Base-by-base conservation (phyloP, 139 green algal genomes). In the Chlamydomonas applanata region DNA sequence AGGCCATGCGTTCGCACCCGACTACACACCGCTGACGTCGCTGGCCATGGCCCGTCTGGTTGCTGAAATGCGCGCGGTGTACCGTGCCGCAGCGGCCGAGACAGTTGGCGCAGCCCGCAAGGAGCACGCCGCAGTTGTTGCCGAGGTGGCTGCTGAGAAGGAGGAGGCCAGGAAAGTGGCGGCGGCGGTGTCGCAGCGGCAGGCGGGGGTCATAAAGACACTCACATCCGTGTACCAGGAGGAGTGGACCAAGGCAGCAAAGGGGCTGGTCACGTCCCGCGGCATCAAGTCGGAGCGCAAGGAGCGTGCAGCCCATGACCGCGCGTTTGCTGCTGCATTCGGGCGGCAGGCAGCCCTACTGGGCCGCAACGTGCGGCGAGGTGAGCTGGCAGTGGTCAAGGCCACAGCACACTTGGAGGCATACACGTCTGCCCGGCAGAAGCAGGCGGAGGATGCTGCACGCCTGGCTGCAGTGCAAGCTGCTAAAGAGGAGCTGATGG, bases 51-150 rank as follows among this genome's bases (percentile, higher is more conserved):
- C 36, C 4, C 49, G 45, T 17, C 74, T 82, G 27, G 76, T 82
- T 63, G 49, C 63, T 29, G 76, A 82, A 64, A 82, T 82, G 76
- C 63, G 71, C 27, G 30, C 36, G 27, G 76, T 82, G 76, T 82
- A 82, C 40, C 22, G 22, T 4, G 71, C 61, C 1, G 76, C 74
- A 27, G 76, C 76, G 36, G 54, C 44, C 34, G 63, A 75, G 63
- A 35, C 71, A 52, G 76, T 78, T 22, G 30, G 4, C 2, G 33
- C 33, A 13, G 69, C 49, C 27, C 64, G 64, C 64, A 34, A 4
- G 24, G 64, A 59, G 35, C 64, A 71, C 36, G 20, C 33, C 3
- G 36, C 27, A 36, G 64, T 71, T 22, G 34, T 20, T 2, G 5
- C 14, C 17, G 64, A 20, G 40, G 64, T 59, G 34, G 64, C 30